Percentiles rank a stretch among this genome's conserved stretches.
phyloP scores from a whole-genome alignment of 2,329 filamentous ascomycete species.

The Hymenoscyphus salicellus region DNA sequence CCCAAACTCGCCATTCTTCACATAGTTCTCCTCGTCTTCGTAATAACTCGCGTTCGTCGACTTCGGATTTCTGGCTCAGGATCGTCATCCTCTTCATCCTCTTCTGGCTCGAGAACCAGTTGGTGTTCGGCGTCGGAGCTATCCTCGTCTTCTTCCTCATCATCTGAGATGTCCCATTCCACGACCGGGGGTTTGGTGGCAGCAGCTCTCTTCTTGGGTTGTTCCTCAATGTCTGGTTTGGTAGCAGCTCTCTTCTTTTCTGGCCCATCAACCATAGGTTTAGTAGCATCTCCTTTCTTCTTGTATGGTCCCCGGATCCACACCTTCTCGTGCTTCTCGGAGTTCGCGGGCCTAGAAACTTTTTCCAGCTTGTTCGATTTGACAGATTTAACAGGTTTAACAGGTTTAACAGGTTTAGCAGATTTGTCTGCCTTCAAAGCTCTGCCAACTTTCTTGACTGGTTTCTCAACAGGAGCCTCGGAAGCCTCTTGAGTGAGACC shows the following conservation, averaged over 20 bases:
- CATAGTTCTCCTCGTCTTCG: not conserved
- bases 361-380: not conserved
- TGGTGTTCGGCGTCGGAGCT: not conserved
- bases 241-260: not conserved
- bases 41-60: not conserved
- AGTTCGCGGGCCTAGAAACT: not conserved
- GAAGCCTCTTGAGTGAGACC: slow-evolving; percentile 22
- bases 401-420: not conserved
- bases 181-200: not conserved
- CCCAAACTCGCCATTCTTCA: not conserved
- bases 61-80: slow-evolving; percentile 1
- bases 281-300: no score
- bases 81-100: not conserved
- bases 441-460: not conserved
- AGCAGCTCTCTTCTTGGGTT: no score
- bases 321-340: not conserved
- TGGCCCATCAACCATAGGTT: not conserved
- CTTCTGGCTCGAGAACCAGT: not conserved
- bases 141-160: not conserved
- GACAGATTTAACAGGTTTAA: not conserved
- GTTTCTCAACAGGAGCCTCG: not conserved
- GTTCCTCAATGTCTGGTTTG: not conserved
- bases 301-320: no score
- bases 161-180: not conserved
- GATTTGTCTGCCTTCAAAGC: not conserved